Percentiles rank a stretch among this genome's conserved stretches.
These are phyloP conservation scores for Tolypocladium album DNA, from an alignment of 2,329 filamentous ascomycete species.

Conservation along the genomic window DNA sequence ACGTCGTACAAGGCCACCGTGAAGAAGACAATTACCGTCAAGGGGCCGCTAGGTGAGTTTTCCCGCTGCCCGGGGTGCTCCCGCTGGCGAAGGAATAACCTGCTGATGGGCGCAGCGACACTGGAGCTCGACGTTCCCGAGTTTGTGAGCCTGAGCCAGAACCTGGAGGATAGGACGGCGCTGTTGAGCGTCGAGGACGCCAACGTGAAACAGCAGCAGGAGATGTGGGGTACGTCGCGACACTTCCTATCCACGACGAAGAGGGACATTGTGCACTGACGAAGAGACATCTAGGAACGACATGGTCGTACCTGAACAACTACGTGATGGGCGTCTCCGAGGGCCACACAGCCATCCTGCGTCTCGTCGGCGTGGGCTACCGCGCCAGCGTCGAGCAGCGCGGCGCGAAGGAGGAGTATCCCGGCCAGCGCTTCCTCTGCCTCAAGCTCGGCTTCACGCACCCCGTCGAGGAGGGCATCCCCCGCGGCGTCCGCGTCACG, in stretches of 20 bases:
- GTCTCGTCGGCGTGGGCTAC: conserved; percentile 92
- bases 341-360: conserved; percentile 86
- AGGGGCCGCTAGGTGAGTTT: conserved; percentile 64
- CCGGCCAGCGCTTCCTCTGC: conserved; percentile 79
- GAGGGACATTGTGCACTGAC: not conserved
- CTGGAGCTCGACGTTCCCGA: conserved; percentile 69
- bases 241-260: too few relatives aligned
- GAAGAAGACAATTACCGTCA: conserved; percentile 60
- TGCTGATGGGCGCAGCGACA: conserved; percentile 42
- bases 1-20: conserved; percentile 51
- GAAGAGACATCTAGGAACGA: conserved; percentile 52
- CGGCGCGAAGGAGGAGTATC: conserved; percentile 63
- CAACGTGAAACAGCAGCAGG: conserved; percentile 62
- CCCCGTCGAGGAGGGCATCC: conserved; percentile 81
- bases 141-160: conserved; percentile 63
- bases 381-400: conserved; percentile 74
- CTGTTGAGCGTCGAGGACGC: conserved; percentile 60
- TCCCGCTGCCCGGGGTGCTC: not conserved
- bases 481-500: conserved; percentile 72
- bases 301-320: conserved; percentile 80
- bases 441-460: conserved; percentile 96
- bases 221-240: conserved; percentile 76
- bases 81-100: not conserved
- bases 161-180: conserved; percentile 51
- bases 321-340: conserved; percentile 91